Evolutionary conservation across 2,329 filamentous ascomycete genomes (phyloP), one percentile per base, ranked within the genome.

Genomic region (Harringtonia lauricola): DNA sequence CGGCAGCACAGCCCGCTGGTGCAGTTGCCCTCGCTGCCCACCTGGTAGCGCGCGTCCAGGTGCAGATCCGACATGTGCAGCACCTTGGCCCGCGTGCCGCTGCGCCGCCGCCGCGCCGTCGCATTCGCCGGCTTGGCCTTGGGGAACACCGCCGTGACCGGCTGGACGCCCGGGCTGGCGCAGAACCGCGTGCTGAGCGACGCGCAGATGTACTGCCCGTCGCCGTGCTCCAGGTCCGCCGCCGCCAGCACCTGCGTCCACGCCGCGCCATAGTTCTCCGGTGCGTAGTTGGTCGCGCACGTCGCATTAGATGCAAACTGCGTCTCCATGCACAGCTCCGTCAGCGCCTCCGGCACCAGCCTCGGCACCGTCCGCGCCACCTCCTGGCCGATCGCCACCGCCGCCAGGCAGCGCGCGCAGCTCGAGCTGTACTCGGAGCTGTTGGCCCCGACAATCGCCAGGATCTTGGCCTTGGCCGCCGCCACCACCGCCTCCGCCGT

Each of bases 61-160:
- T 79, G 76, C 35, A 76, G 73, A 49, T 80, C 76, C 13, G 71
- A 76, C 55, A 73, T 72, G 52, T 80, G 76, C 21, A 77, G 71
- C 5, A 80, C 62, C 50, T 71, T 67, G 49, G 77, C 68, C 7
- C 66, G 61, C 49, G 73, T 60, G 5, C 74, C 74, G 49, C 67
- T 76, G 15, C 71, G 54, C 42, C 59, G 59, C 42, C 59, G 59
- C 1, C 70, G 72, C 3, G 56, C 57, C 8, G 52, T 62, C 5
- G 59, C 53, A 49, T 71, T 64, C 4, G 49, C 55, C 2, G 73
- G 74, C 51, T 71, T 76, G 3, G 71, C 67, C 52, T 75, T 77
- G 9, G 72, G 66, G 45, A 78, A 79, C 1, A 64, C 63, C 2
- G 61, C 67, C 49, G 72, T 64, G 26, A 71, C 55, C 0, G 66